Base-by-base conservation (phyloP, 495 filamentous ascomycete genomes). In the Xylaria nigripes region DNA sequence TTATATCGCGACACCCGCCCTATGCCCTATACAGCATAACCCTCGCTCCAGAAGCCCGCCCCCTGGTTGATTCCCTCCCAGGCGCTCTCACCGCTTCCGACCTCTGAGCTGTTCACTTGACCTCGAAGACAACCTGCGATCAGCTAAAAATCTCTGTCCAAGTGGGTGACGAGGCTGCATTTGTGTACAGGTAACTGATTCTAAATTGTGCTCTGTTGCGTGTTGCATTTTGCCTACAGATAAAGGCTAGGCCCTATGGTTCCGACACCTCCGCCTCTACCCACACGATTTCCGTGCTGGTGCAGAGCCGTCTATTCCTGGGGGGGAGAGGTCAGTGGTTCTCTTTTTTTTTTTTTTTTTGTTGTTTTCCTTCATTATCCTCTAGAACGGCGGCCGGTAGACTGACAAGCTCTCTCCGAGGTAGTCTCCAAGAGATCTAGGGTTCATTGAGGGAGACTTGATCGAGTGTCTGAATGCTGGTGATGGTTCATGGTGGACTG, bases 401-500 rank as follows among this genome's bases (percentile, higher is more conserved):
- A 48, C 59, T 65, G 45, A 62, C 56, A 32, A 42, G 40, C 46
- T 22, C 29, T 46, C 1, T 16, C 8, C 19, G 45, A 46, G 36
- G 36, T 52, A 88, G 81, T 91, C 87, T 2, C 95, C 92, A 71
- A 82, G 84, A 60, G 93, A 98, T 65, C 76, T 98, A 50, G 93
- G 93, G 18, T 97, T 98, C 68, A 84, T 97, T 56, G 94, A 98
- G 68, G 93, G 94, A 42, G 93, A 98, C 71, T 72, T 97, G 55
- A 98, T 98, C 65, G 93, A 98, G 80, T 95, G 90, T 66, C 76
- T 98, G 18, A 98, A 97, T 68, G 93, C 93, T 2, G 93, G 93
- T 48, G 93, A 98, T 71, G 94, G 94, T 24, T 87, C 86, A 49
- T 98, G 93, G 94, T 98, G 93, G 93, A 95, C 88, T 72, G 93